Evolutionary conservation across 805 yeast species (phyloP).

Genomic region (Zygoascus biomembranicola): DNA sequence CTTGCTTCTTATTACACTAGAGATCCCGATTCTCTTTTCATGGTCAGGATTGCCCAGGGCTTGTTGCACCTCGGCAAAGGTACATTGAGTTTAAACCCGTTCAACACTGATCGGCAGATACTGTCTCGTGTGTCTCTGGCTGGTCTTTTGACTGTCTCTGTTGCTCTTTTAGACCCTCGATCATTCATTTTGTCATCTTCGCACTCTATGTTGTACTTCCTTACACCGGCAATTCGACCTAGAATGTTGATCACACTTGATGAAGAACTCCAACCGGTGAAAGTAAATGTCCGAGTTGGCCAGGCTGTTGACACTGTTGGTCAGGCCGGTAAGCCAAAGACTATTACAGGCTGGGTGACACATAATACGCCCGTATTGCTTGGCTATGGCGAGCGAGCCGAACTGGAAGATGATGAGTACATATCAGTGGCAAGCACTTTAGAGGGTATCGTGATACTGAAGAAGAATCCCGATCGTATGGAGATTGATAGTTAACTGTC

Average conservation of each 20-base stretch:
- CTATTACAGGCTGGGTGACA: conserved; percentile 99
- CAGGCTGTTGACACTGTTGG: conserved; percentile 99
- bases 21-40: conserved; percentile 82
- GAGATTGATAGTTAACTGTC: conserved; percentile 15
- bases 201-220: conserved; percentile 75
- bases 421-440: conserved; percentile 69
- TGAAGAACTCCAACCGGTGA: conserved; percentile 81
- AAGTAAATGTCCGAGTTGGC: conserved; percentile 96
- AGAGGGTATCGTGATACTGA: conserved; percentile 90
- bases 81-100: conserved; percentile 80
- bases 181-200: conserved; percentile 64
- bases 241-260: conserved; percentile 89
- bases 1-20: conserved; percentile 87
- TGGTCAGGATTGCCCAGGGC: conserved; percentile 94
- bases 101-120: conserved; percentile 79
- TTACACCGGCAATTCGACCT: conserved; percentile 86
- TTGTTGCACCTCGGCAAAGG: conserved; percentile 94
- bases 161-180: conserved; percentile 79
- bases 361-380: conserved; percentile 94
- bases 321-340: conserved; percentile 98
- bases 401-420: conserved; percentile 90
- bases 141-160: conserved; percentile 72
- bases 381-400: conserved; percentile 94
- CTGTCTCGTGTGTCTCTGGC: conserved; percentile 86
- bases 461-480: conserved; percentile 68